Percentiles rank a stretch among this genome's conserved stretches.
Conservation (phyloP, 75 land plant genomes). For the Ceratopteris richardii region DNA sequence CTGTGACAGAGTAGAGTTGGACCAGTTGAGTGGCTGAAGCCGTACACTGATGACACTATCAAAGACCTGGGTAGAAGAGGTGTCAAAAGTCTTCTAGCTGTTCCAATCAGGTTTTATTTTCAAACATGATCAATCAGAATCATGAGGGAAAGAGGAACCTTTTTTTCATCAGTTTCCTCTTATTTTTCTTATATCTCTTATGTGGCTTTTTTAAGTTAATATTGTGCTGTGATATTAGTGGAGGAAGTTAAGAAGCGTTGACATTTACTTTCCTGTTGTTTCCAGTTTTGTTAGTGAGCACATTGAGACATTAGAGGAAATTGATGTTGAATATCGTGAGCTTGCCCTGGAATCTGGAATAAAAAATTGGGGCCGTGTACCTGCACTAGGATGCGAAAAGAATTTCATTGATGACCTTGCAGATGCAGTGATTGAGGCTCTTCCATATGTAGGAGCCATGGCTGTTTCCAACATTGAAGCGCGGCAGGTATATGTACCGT, state of each 20-base stretch:
- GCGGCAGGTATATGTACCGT: slow-evolving; percentile 65
- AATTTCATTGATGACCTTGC: slow-evolving; percentile 92
- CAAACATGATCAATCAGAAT: too few relatives aligned
- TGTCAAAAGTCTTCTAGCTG: slow-evolving; percentile 84
- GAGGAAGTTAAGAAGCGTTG: too few relatives aligned
- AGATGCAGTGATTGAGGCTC: slow-evolving; percentile 96
- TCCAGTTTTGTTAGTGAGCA: slow-evolving; percentile 99
- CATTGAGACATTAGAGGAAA: slow-evolving; percentile 96
- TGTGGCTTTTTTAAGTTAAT: too few relatives aligned
- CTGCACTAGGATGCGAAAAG: slow-evolving; percentile 92
- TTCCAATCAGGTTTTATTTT: slow-evolving; percentile 95
- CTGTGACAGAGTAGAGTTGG: slow-evolving; percentile 92
- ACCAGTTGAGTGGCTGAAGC: slow-evolving; percentile 98
- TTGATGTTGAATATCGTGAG: slow-evolving; percentile 97
- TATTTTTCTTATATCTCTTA: too few relatives aligned
- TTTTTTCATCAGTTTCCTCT: too few relatives aligned
- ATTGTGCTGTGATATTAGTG: too few relatives aligned
- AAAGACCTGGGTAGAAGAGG: slow-evolving; percentile 80
- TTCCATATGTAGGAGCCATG: slow-evolving; percentile 99
- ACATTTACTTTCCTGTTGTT: too few relatives aligned
- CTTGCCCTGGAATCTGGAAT: slow-evolving; percentile 93
- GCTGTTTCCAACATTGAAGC: slow-evolving; percentile 98
- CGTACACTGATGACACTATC: slow-evolving; percentile 97
- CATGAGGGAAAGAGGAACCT: too few relatives aligned
- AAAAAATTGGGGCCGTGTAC: slow-evolving; percentile 94